Percentiles rank a stretch among this genome's conserved stretches.
These are phyloP conservation scores for Ceratocystis cubensis DNA, from an alignment of 2,329 filamentous ascomycete genomes.

Conservation along the genomic window DNA sequence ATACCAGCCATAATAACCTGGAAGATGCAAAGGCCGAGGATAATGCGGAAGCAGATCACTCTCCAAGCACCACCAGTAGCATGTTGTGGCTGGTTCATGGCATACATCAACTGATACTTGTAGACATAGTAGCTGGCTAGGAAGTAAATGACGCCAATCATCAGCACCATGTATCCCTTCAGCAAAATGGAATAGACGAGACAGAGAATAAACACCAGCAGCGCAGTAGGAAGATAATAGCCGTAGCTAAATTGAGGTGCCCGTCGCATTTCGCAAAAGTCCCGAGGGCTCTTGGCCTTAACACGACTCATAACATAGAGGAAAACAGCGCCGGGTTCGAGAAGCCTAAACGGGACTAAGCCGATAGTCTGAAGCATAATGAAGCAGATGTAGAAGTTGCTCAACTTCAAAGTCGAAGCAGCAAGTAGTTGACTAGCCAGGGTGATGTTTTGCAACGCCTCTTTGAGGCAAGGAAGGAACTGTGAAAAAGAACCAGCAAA, in stretches of 20 bases:
- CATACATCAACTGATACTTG: constrained; percentile 95
- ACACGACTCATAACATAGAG: constrained; percentile 72
- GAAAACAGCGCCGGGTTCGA: constrained; percentile 77
- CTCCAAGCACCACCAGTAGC: constrained; percentile 89
- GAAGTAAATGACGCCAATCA: constrained; percentile 76
- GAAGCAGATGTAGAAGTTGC: constrained; percentile 83
- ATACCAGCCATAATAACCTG: constrained; percentile 84
- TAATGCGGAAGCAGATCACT: constrained; percentile 86
- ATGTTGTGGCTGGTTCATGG: constrained; percentile 94
- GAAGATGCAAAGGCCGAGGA: constrained; percentile 77
- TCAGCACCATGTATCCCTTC: constrained; percentile 65
- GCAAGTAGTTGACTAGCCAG: constrained; percentile 67
- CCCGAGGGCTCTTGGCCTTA: constrained; percentile 73
- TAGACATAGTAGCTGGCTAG: constrained; percentile 74
- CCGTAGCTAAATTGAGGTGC: constrained; percentile 90
- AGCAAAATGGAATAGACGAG: constrained; percentile 84
- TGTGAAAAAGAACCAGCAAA: constrained; percentile 70
- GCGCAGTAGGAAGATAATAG: constrained; percentile 83
- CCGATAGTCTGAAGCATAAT: constrained; percentile 91
- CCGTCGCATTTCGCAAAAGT: constrained; percentile 68
- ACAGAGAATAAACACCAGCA: constrained; percentile 89
- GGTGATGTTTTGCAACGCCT: constrained; percentile 66
- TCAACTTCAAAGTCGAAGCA: constrained; percentile 57
- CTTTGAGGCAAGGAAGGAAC: constrained; percentile 58
- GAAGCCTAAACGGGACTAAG: constrained; percentile 77